Evolutionary conservation across 2,329 filamentous ascomycete genomes (phyloP).

Genomic region (Albifimbria verrucaria): DNA sequence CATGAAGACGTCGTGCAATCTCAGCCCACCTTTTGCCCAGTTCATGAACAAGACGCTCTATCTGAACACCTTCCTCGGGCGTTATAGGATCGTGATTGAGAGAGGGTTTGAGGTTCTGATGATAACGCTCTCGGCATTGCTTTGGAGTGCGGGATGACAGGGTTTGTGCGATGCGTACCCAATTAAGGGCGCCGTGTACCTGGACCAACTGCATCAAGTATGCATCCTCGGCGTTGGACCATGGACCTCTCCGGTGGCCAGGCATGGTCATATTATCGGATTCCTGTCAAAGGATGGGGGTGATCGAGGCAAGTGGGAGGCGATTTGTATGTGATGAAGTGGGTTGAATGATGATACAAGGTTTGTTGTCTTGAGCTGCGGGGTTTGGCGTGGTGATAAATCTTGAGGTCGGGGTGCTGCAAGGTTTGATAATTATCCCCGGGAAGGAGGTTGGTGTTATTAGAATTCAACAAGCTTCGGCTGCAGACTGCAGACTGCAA

Average conservation of each 20-base stretch:
- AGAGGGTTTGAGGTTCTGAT: conserved; percentile 83
- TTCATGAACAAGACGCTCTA: conserved; percentile 72
- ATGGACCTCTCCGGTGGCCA: conserved; percentile 63
- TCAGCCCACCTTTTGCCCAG: conserved; percentile 91
- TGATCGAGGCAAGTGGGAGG: too few relatives aligned
- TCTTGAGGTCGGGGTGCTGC: too few relatives aligned
- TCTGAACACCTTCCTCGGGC: conserved; percentile 65
- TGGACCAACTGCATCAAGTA: conserved; percentile 68
- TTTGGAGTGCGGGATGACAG: conserved; percentile 81
- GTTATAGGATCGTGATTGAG: conserved; percentile 74
- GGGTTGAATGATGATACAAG: too few relatives aligned
- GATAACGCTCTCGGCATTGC: conserved; percentile 91
- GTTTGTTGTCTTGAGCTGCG: too few relatives aligned
- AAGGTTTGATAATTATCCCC: too few relatives aligned
- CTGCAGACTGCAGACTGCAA: too few relatives aligned
- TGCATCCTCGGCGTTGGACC: conserved; percentile 75
- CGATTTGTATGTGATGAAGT: too few relatives aligned
- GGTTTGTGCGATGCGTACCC: conserved; percentile 78
- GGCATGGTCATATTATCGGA: background rate
- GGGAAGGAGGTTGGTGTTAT: too few relatives aligned
- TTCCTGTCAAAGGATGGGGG: background rate
- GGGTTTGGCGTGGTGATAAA: too few relatives aligned
- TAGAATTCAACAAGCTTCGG: too few relatives aligned
- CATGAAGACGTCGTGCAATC: conserved; percentile 76
- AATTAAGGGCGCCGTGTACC: conserved; percentile 75